A percentile compares a stretch with the other conserved stretches of the same genome.
These are phyloP conservation scores for Dunaliella primolecta DNA, from an alignment of 139 green algal genomes.

Conservation along the genomic window DNA sequence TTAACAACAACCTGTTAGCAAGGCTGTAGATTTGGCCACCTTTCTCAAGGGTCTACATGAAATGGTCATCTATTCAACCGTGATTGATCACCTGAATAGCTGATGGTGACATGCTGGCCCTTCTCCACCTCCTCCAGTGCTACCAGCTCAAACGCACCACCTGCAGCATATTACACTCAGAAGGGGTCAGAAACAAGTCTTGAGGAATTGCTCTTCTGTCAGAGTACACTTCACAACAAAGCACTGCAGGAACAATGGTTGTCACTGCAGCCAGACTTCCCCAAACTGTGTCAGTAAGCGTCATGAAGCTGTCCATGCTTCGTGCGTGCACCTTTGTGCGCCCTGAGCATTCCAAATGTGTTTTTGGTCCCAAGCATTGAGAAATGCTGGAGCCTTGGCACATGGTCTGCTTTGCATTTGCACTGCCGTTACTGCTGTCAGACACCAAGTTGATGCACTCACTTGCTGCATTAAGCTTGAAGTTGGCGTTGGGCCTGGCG, in stretches of 20 bases:
- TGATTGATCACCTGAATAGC: constrained; percentile 62
- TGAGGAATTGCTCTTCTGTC: neutral
- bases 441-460: no score
- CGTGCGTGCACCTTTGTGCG: neutral
- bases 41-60: no score
- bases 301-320: neutral
- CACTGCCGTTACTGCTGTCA: no score
- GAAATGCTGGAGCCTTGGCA: no score
- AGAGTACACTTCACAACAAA: neutral
- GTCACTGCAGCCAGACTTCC: neutral
- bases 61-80: no score
- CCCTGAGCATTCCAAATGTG: no score
- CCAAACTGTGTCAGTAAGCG: neutral
- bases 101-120: constrained; percentile 52
- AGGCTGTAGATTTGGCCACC: no score
- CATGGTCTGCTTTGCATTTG: no score
- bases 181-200: neutral
- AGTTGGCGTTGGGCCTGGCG: constrained; percentile 42
- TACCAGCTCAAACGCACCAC: constrained; percentile 38
- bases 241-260: neutral
- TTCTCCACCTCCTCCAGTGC: constrained; percentile 32
- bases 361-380: no score
- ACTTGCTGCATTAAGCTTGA: constrained; percentile 25
- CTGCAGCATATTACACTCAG: neutral
- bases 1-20: no score